Percentiles rank a stretch among this genome's conserved stretches.
Conservation (phyloP, 192 early-diverging fungal species). For the Chytriomyces confervae region DNA sequence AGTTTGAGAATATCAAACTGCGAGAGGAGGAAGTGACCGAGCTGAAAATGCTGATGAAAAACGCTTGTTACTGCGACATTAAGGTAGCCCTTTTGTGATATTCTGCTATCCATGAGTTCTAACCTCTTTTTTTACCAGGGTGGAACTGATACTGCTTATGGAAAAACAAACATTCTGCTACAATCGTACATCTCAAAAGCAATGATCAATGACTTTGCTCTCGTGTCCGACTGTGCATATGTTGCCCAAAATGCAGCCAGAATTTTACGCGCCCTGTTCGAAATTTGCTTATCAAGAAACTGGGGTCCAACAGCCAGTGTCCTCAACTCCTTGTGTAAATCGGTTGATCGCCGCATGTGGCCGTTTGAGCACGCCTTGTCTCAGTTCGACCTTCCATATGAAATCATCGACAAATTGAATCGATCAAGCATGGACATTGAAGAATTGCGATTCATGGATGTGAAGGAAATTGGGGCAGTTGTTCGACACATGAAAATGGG, state of each 20-base stretch:
- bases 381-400: constrained; percentile 81
- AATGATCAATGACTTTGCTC: constrained; percentile 87
- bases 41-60: constrained; percentile 71
- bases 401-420: constrained; percentile 79
- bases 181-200: constrained; percentile 85
- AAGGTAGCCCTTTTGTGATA: constrained; percentile 58
- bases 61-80: constrained; percentile 83
- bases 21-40: constrained; percentile 88
- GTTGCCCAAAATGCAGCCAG: constrained; percentile 94
- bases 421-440: constrained; percentile 61
- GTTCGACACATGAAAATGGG: constrained; percentile 85
- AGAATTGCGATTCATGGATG: constrained; percentile 82
- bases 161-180: constrained; percentile 94
- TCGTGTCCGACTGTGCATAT: constrained; percentile 92
- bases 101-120: neutral
- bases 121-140: constrained; percentile 55
- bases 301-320: constrained; percentile 85
- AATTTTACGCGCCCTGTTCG: constrained; percentile 93
- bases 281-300: constrained; percentile 87
- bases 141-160: constrained; percentile 77
- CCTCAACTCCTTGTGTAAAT: constrained; percentile 83
- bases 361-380: constrained; percentile 84
- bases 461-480: constrained; percentile 84
- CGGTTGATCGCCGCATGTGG: constrained; percentile 91
- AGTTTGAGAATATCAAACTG: constrained; percentile 94